A percentile compares a stretch with the other conserved stretches of the same genome.
phyloP scores from a whole-genome alignment of 495 filamentous ascomycete species.

The Pyrenula aspistea region DNA sequence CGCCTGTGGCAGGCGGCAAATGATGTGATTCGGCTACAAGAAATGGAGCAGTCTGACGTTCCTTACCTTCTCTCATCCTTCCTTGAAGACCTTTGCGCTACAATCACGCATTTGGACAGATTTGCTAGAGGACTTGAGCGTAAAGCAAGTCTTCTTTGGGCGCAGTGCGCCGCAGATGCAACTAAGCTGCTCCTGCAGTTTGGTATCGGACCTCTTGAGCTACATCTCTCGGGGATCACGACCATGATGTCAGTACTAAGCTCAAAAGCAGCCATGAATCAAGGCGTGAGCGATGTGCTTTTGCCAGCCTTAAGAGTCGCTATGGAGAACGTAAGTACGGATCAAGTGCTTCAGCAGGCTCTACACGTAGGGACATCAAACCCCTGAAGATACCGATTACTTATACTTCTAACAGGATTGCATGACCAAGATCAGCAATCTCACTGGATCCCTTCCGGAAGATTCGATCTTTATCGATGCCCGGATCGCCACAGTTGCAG shows the following conservation, averaged over 20 bases:
- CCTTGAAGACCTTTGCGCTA: neutral
- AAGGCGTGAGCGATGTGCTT: neutral
- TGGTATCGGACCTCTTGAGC: neutral
- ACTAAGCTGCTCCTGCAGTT: constrained; percentile 3
- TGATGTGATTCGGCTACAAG: neutral
- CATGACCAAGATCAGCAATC: too few relatives aligned
- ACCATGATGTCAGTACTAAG: neutral
- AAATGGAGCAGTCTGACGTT: neutral
- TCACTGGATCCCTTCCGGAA: too few relatives aligned
- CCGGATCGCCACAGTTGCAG: too few relatives aligned
- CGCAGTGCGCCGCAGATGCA: constrained; percentile 1
- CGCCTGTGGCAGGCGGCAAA: neutral
- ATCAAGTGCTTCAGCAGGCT: neutral
- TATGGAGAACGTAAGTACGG: neutral
- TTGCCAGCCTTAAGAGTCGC: neutral
- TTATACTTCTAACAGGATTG: too few relatives aligned
- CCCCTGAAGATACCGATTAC: too few relatives aligned
- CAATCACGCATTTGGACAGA: neutral
- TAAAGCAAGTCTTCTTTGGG: neutral
- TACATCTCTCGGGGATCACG: neutral
- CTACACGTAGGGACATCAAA: too few relatives aligned
- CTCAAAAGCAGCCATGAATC: neutral
- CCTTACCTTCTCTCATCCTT: neutral
- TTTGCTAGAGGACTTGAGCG: neutral
- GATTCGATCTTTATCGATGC: too few relatives aligned